A percentile compares a stretch with the other conserved stretches of the same genome.
Conservation (phyloP, 208 protist species). For the Crithidia expoeki region DNA sequence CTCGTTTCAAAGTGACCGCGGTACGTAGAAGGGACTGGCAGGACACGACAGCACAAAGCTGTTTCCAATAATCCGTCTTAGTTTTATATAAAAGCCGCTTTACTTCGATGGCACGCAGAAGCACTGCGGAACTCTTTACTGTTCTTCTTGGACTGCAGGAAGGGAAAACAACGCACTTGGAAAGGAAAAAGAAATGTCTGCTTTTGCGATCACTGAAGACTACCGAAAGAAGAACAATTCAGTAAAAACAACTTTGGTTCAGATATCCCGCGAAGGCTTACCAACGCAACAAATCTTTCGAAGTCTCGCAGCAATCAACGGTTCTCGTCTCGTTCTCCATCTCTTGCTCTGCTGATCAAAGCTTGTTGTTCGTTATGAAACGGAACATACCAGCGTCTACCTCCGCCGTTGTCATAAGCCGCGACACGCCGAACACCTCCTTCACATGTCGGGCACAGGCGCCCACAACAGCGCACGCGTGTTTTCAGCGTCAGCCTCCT, state of each 20-base stretch:
- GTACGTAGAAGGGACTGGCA: too few species aligned
- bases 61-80: too few species aligned
- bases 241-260: neutral
- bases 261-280: too few species aligned
- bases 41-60: too few species aligned
- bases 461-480: slow-evolving; percentile 24
- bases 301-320: too few species aligned
- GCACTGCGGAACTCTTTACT: too few species aligned
- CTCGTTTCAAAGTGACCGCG: too few species aligned
- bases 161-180: too few species aligned
- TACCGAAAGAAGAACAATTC: neutral
- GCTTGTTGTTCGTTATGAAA: slow-evolving; percentile 7
- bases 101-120: too few species aligned
- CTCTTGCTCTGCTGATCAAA: neutral
- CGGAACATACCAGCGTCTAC: slow-evolving; percentile 18
- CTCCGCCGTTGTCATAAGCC: slow-evolving; percentile 7
- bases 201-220: neutral
- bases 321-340: neutral
- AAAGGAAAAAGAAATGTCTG: neutral
- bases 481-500: neutral
- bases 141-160: too few species aligned
- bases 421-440: slow-evolving; percentile 25
- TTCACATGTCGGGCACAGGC: slow-evolving; percentile 9
- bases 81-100: too few species aligned
- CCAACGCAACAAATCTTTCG: too few species aligned